Evolutionary conservation across 805 yeast genomes (phyloP).

Genomic region (Candida pseudofarinosa): DNA sequence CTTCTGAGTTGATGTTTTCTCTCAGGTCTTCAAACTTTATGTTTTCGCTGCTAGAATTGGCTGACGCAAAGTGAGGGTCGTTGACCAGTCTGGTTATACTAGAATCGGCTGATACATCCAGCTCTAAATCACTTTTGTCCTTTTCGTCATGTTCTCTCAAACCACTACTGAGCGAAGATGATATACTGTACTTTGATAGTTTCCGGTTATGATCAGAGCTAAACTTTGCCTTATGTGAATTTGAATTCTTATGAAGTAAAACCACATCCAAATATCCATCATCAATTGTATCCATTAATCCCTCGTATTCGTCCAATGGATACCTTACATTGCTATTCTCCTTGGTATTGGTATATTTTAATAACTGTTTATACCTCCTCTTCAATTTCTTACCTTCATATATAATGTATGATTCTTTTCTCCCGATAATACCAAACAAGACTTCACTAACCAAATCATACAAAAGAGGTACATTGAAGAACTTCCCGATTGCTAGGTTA

Average conservation of each 20-base stretch:
- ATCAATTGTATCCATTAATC: slow-evolving; percentile 55
- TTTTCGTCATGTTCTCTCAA: not conserved
- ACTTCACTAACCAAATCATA: slow-evolving; percentile 68
- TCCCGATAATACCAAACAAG: slow-evolving; percentile 63
- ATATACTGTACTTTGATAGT: not conserved
- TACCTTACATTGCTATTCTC: slow-evolving; percentile 23
- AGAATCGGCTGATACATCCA: not conserved
- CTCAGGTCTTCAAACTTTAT: not conserved
- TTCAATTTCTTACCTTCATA: slow-evolving; percentile 37
- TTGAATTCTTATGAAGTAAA: slow-evolving; percentile 45
- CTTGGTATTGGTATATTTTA: slow-evolving; percentile 20
- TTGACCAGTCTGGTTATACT: not conserved
- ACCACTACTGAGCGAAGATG: not conserved
- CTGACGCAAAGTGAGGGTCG: not conserved
- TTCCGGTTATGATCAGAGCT: not conserved
- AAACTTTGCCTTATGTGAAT: slow-evolving; percentile 10
- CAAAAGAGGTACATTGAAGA: slow-evolving; percentile 64
- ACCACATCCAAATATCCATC: slow-evolving; percentile 61
- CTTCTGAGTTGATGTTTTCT: not conserved
- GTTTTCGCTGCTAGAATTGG: not conserved
- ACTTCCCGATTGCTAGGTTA: slow-evolving; percentile 56
- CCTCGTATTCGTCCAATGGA: slow-evolving; percentile 50
- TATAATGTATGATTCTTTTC: slow-evolving; percentile 54
- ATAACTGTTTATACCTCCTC: slow-evolving; percentile 20
- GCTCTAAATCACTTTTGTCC: not conserved